Percentiles rank a stretch among this genome's conserved stretches.
Conservation (phyloP, 2,329 filamentous ascomycete genomes). For the Chrysosporium queenslandicum region DNA sequence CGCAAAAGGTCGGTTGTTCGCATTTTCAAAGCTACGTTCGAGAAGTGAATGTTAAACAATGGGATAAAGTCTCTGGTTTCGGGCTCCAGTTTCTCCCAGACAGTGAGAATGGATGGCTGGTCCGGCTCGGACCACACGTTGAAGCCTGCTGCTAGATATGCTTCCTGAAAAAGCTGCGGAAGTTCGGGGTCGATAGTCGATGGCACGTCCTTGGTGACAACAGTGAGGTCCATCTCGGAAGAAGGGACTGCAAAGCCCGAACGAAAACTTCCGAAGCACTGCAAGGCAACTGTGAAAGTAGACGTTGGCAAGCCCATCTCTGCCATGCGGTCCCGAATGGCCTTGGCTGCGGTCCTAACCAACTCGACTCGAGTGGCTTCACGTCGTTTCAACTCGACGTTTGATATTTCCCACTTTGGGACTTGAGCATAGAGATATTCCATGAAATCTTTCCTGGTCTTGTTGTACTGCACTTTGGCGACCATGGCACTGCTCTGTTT, state of each 20-base stretch:
- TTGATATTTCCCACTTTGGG: constrained; percentile 6
- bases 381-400: neutral
- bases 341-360: neutral
- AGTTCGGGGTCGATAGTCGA: constrained; percentile 52
- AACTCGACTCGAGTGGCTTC: constrained; percentile 12
- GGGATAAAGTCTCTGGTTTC: neutral
- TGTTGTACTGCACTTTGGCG: neutral
- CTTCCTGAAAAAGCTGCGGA: constrained; percentile 65
- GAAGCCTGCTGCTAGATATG: constrained; percentile 34
- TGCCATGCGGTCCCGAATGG: constrained; percentile 3
- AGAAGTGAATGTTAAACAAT: constrained; percentile 69
- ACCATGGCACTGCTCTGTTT: neutral
- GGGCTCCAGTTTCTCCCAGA: constrained; percentile 56
- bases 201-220: constrained; percentile 41
- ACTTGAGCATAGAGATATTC: constrained; percentile 6
- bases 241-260: constrained; percentile 78
- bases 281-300: constrained; percentile 32
- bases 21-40: constrained; percentile 61
- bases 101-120: constrained; percentile 68
- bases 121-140: constrained; percentile 56
- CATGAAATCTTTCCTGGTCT: constrained; percentile 10
- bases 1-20: constrained; percentile 75
- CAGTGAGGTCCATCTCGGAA: constrained; percentile 75
- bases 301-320: neutral
- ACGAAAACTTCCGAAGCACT: constrained; percentile 68